Evolutionary conservation across 1,139 yeast species (phyloP).

Genomic region (Hanseniaspora sp.): DNA sequence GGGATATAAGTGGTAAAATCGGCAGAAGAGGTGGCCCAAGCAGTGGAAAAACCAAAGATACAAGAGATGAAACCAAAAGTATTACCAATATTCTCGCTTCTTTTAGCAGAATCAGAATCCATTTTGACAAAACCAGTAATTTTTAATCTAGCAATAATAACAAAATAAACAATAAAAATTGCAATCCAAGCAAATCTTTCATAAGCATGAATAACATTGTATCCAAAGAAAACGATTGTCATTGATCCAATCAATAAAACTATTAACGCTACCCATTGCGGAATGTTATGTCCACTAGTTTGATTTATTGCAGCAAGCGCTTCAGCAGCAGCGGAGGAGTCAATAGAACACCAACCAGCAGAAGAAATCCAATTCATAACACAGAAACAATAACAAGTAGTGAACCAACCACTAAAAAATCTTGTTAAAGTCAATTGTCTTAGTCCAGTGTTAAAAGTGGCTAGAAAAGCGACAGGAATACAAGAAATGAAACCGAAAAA

Average conservation of each 20-base stretch:
- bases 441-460: slow-evolving; percentile 73
- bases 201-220: slow-evolving; percentile 60
- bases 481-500: slow-evolving; percentile 62
- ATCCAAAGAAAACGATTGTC: slow-evolving; percentile 65
- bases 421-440: slow-evolving; percentile 76
- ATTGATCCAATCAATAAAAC: slow-evolving; percentile 55
- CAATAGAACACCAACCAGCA: slow-evolving; percentile 80
- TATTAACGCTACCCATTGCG: slow-evolving; percentile 80
- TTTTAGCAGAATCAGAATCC: slow-evolving; percentile 29
- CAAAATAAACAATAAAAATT: slow-evolving; percentile 51
- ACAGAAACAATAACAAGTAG: slow-evolving; percentile 58
- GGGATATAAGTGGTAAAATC: slow-evolving; percentile 77
- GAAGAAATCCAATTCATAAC: slow-evolving; percentile 66
- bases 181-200: slow-evolving; percentile 83
- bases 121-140: slow-evolving; percentile 46
- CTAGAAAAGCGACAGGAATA: slow-evolving; percentile 62
- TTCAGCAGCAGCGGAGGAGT: slow-evolving; percentile 76
- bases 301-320: slow-evolving; percentile 57
- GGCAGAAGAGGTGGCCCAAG: slow-evolving; percentile 82
- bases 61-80: slow-evolving; percentile 74
- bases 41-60: slow-evolving; percentile 74
- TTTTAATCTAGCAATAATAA: slow-evolving; percentile 60
- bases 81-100: slow-evolving; percentile 50
- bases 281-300: slow-evolving; percentile 34
- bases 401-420: slow-evolving; percentile 58